phyloP scores from a whole-genome alignment of 495 filamentous ascomycete species.

The Aspergillus biplanus region DNA sequence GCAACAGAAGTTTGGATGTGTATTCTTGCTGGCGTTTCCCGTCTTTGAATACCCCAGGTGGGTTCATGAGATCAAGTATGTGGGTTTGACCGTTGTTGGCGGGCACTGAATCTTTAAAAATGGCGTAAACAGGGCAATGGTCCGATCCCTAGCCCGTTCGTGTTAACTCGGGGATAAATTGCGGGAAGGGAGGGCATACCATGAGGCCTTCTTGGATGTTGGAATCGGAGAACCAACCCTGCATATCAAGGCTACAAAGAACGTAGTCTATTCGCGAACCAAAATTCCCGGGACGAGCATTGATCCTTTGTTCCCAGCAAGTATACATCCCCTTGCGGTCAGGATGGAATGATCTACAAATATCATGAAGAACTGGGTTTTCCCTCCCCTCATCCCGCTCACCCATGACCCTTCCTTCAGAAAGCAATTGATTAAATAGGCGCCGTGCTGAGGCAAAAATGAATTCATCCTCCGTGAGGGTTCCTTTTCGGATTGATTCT shows the following conservation, averaged over 20 bases:
- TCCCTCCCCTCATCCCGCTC: conserved; percentile 74
- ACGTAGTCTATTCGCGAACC: conserved; percentile 94
- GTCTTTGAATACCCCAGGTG: conserved; percentile 69
- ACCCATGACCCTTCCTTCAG: conserved; percentile 70
- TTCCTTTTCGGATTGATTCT: conserved; percentile 72
- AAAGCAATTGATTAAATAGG: conserved; percentile 82
- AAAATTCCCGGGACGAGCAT: conserved; percentile 87
- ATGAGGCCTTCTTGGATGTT: conserved; percentile 95
- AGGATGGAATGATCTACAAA: conserved; percentile 83
- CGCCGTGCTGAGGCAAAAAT: conserved; percentile 74
- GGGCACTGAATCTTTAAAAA: conserved; percentile 66
- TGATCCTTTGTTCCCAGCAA: conserved; percentile 87
- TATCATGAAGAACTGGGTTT: conserved; percentile 77
- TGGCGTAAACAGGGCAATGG: conserved; percentile 90
- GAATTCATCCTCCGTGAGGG: conserved; percentile 67
- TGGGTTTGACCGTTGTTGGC: conserved; percentile 52
- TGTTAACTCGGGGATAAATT: conserved; percentile 20
- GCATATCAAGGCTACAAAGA: conserved; percentile 79
- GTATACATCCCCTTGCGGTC: conserved; percentile 89
- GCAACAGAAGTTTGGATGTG: conserved; percentile 64
- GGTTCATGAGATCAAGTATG: conserved; percentile 80
- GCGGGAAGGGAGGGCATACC: conserved; percentile 41
- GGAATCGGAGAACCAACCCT: conserved; percentile 80
- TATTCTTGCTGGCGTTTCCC: conserved; percentile 72
- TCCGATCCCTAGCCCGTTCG: conserved; percentile 71